Evolutionary conservation across 2,329 filamentous ascomycete species (phyloP).

Genomic region (Microcyclosporella mali): DNA sequence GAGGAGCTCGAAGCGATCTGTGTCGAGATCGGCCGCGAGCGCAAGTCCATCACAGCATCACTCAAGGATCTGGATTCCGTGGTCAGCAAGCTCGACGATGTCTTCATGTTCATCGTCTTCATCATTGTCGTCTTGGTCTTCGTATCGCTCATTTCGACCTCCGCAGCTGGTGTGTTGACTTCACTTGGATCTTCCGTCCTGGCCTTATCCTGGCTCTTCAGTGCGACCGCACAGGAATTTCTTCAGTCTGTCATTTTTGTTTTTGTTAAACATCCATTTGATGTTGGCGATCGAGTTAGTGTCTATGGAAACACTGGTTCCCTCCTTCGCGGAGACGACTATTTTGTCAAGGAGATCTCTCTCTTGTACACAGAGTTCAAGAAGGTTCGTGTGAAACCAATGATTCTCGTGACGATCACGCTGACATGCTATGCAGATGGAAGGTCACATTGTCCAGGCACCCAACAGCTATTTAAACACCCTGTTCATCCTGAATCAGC

Average conservation of each 20-base stretch:
- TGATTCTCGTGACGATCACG: too few relatives aligned
- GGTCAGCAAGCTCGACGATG: slow-evolving; percentile 79
- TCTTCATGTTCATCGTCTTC: slow-evolving; percentile 80
- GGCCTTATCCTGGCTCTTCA: slow-evolving; percentile 86
- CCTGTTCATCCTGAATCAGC: slow-evolving; percentile 90
- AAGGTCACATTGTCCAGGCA: slow-evolving; percentile 91
- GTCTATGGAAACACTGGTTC: slow-evolving; percentile 85
- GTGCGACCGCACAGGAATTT: slow-evolving; percentile 89
- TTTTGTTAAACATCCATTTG: slow-evolving; percentile 95
- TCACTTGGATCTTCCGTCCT: slow-evolving; percentile 83
- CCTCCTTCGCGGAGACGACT: slow-evolving; percentile 76
- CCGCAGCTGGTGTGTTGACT: slow-evolving; percentile 82
- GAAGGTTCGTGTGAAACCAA: slow-evolving; percentile 44
- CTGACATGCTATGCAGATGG: slow-evolving; percentile 50
- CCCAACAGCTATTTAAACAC: slow-evolving; percentile 85
- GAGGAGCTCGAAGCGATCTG: slow-evolving; percentile 89
- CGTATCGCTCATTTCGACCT: slow-evolving; percentile 80
- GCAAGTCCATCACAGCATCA: slow-evolving; percentile 90
- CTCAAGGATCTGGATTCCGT: slow-evolving; percentile 93
- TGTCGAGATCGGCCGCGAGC: slow-evolving; percentile 88
- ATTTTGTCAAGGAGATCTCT: slow-evolving; percentile 91
- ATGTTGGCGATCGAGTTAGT: slow-evolving; percentile 87
- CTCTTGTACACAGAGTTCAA: slow-evolving; percentile 95
- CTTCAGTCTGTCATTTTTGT: slow-evolving; percentile 91
- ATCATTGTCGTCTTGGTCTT: slow-evolving; percentile 80